Percentiles rank a stretch among this genome's conserved stretches.
Evolutionary conservation across 768 basidiomycete species (phyloP).

Genomic region (Clitopilus passeckerianus): DNA sequence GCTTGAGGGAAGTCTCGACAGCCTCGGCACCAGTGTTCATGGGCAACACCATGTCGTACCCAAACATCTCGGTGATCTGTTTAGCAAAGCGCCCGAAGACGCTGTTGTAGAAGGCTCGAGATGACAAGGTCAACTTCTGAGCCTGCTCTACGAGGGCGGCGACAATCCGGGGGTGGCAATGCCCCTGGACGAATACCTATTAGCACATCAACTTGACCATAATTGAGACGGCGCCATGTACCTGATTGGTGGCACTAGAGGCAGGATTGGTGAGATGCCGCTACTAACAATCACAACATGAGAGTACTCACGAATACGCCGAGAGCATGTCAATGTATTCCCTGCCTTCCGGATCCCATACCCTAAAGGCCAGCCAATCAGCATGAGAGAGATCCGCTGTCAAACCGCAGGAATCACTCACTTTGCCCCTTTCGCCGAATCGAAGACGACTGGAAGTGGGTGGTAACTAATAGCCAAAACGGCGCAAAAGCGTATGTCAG

Average conservation of each 20-base stretch:
- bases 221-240: constrained; percentile 24
- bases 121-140: constrained; percentile 86
- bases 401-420: constrained; percentile 45
- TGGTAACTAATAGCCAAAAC: constrained; percentile 76
- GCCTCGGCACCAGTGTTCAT: constrained; percentile 99
- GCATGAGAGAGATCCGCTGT: constrained; percentile 15
- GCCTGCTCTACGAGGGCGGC: constrained; percentile 80
- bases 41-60: constrained; percentile 93
- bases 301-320: constrained; percentile 80
- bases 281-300: constrained; percentile 2
- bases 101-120: constrained; percentile 94
- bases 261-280: not conserved
- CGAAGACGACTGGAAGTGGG: constrained; percentile 92
- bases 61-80: constrained; percentile 77
- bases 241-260: constrained; percentile 82
- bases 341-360: constrained; percentile 93
- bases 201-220: not conserved
- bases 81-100: constrained; percentile 88
- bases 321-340: constrained; percentile 98
- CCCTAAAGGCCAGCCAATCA: constrained; percentile 31
- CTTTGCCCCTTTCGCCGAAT: constrained; percentile 85
- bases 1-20: constrained; percentile 95
- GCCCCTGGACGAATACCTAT: constrained; percentile 48
- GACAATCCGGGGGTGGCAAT: constrained; percentile 90
- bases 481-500: constrained; percentile 30